Percentiles rank a stretch among this genome's conserved stretches.
Conservation (phyloP, 1,139 yeast genomes). For the Hanseniaspora gamundiae region DNA sequence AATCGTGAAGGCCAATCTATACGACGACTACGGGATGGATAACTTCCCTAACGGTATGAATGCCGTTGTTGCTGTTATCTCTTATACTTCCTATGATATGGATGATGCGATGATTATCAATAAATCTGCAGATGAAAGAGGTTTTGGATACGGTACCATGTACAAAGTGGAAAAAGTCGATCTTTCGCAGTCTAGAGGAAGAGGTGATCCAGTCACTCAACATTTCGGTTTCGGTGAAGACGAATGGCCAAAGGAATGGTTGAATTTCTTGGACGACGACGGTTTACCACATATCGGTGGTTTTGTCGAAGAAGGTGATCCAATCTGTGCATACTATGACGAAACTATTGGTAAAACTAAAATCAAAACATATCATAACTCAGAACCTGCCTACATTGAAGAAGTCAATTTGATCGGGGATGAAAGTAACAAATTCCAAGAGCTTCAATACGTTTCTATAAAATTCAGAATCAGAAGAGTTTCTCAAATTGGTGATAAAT, state of each 20-base stretch:
- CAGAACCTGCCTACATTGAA: constrained; percentile 90
- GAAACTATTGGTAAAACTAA: constrained; percentile 86
- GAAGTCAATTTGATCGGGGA: constrained; percentile 90
- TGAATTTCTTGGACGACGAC: constrained; percentile 75
- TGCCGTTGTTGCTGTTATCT: constrained; percentile 97
- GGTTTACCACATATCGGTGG: constrained; percentile 90
- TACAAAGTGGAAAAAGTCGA: constrained; percentile 91
- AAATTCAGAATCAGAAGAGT: constrained; percentile 86
- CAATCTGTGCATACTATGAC: constrained; percentile 85
- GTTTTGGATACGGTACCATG: constrained; percentile 94
- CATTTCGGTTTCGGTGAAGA: constrained; percentile 92
- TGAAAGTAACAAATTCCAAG: constrained; percentile 56
- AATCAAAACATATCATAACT: constrained; percentile 84
- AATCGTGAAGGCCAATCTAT: constrained; percentile 83
- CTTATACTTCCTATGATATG: constrained; percentile 99
- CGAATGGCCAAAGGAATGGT: constrained; percentile 87
- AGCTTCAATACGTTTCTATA: constrained; percentile 75
- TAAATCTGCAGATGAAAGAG: constrained; percentile 95
- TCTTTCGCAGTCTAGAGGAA: constrained; percentile 60
- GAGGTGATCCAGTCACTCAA: constrained; percentile 91
- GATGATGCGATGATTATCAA: constrained; percentile 98
- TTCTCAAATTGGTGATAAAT: constrained; percentile 95
- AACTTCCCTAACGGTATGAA: constrained; percentile 97
- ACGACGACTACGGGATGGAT: constrained; percentile 96
- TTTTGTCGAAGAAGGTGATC: constrained; percentile 88